These are phyloP conservation scores for Inonotus hispidus DNA, from an alignment of 1,284 basidiomycete genomes.

Conservation along the genomic window DNA sequence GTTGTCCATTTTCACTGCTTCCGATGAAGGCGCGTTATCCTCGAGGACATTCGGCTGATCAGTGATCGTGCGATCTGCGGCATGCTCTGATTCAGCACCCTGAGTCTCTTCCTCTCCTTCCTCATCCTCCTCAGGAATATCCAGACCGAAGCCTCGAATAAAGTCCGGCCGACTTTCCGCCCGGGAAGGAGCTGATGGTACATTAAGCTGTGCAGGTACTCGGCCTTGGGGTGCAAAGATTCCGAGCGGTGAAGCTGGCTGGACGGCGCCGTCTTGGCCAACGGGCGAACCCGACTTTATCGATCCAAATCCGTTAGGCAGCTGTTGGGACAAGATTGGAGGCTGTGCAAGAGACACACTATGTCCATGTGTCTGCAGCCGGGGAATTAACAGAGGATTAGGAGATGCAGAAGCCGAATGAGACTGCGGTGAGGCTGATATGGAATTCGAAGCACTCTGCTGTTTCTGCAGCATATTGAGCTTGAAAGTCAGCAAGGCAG, in stretches of 20 bases:
- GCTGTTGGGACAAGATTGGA: constrained; percentile 32
- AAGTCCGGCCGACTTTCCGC: constrained; percentile 66
- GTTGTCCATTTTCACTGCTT: not conserved
- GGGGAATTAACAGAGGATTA: constrained; percentile 35
- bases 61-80: not conserved
- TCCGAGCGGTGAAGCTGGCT: constrained; percentile 17
- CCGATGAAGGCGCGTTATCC: not conserved
- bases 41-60: not conserved
- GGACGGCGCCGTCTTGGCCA: constrained; percentile 16
- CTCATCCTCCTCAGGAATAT: constrained; percentile 64
- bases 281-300: constrained; percentile 34
- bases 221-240: constrained; percentile 60
- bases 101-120: constrained; percentile 31
- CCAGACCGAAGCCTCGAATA: constrained; percentile 67
- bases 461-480: constrained; percentile 76
- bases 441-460: constrained; percentile 53
- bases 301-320: constrained; percentile 36
- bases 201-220: constrained; percentile 45
- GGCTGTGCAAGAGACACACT: constrained; percentile 64
- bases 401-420: constrained; percentile 51
- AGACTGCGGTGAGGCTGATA: constrained; percentile 60
- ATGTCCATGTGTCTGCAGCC: constrained; percentile 56
- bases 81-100: constrained; percentile 20
- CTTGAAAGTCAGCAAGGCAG: constrained; percentile 71
- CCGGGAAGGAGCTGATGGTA: constrained; percentile 37